Evolutionary conservation across 805 yeast species (phyloP).

Genomic region (Candida patagonica): DNA sequence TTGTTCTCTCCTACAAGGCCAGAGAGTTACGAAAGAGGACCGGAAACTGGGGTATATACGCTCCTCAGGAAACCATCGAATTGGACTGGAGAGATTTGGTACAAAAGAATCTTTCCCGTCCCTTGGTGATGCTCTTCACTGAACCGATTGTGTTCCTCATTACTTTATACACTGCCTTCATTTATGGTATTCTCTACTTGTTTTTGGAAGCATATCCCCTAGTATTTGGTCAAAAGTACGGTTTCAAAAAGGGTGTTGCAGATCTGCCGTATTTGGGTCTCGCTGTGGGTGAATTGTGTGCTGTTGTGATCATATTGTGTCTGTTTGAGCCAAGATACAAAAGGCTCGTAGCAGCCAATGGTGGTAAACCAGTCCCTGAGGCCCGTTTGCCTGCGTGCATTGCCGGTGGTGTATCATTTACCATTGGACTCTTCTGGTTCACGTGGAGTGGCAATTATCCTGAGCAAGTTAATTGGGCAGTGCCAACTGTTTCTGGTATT

Average conservation of each 20-base stretch:
- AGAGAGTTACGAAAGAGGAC: slow-evolving; percentile 51
- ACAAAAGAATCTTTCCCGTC: slow-evolving; percentile 57
- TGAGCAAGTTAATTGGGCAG: slow-evolving; percentile 66
- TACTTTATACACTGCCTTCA: slow-evolving; percentile 64
- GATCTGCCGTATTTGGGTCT: slow-evolving; percentile 76
- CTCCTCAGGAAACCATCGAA: slow-evolving; percentile 60
- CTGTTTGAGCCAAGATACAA: slow-evolving; percentile 46
- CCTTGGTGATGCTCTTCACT: slow-evolving; percentile 51
- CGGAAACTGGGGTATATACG: slow-evolving; percentile 75
- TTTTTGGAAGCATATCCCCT: slow-evolving; percentile 69
- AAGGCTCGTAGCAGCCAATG: slow-evolving; percentile 40
- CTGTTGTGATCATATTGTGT: slow-evolving; percentile 43
- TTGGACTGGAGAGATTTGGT: slow-evolving; percentile 49
- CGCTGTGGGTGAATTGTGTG: slow-evolving; percentile 56
- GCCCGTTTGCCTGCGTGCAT: slow-evolving; percentile 73
- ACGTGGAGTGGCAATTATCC: slow-evolving; percentile 82
- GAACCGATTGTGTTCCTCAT: slow-evolving; percentile 69
- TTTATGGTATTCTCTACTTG: slow-evolving; percentile 71
- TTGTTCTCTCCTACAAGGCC: slow-evolving; percentile 56
- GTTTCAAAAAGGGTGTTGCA: slow-evolving; percentile 48
- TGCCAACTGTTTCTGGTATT: slow-evolving; percentile 58
- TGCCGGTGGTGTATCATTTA: slow-evolving; percentile 60
- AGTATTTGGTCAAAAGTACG: slow-evolving; percentile 55
- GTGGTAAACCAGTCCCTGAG: slow-evolving; percentile 67
- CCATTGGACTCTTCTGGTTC: slow-evolving; percentile 78